Percentiles rank a stretch among this genome's conserved stretches.
Evolutionary conservation across 1,139 yeast species (phyloP).

Genomic region (Taphrina flavorubra): DNA sequence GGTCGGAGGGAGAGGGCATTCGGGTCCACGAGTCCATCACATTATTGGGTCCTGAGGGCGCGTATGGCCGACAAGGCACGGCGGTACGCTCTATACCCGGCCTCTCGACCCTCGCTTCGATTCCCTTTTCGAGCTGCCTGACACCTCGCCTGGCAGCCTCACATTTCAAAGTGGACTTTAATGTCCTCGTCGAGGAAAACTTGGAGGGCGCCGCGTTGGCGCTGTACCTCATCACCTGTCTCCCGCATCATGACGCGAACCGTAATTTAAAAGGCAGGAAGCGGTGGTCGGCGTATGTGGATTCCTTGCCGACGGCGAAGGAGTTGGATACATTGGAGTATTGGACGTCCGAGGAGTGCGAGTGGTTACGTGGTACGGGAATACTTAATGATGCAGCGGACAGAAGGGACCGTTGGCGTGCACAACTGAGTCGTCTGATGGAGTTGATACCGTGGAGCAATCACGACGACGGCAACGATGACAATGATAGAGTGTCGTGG

Average conservation of each 20-base stretch:
- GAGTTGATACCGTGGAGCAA: slow-evolving; percentile 36
- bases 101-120: background rate
- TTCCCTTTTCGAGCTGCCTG: slow-evolving; percentile 10
- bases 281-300: slow-evolving; percentile 59
- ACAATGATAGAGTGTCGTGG: background rate
- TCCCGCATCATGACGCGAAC: background rate
- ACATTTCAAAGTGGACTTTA: background rate
- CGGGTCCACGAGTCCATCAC: background rate
- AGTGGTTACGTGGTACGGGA: slow-evolving; percentile 67
- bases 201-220: slow-evolving; percentile 17
- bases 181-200: background rate
- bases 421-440: slow-evolving; percentile 36
- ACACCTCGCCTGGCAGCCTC: slow-evolving; percentile 13
- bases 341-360: slow-evolving; percentile 63
- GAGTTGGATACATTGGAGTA: slow-evolving; percentile 64
- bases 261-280: slow-evolving; percentile 1
- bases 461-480: too few species aligned
- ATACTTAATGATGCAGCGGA: slow-evolving; percentile 50
- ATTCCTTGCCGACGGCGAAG: slow-evolving; percentile 61
- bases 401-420: slow-evolving; percentile 50
- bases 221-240: slow-evolving; percentile 21
- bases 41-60: background rate
- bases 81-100: background rate
- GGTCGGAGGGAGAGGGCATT: slow-evolving; percentile 13
- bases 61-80: slow-evolving; percentile 14